Evolutionary conservation across 257 asterid genomes (phyloP).

Genomic region (Nicotiana benthamiana): DNA sequence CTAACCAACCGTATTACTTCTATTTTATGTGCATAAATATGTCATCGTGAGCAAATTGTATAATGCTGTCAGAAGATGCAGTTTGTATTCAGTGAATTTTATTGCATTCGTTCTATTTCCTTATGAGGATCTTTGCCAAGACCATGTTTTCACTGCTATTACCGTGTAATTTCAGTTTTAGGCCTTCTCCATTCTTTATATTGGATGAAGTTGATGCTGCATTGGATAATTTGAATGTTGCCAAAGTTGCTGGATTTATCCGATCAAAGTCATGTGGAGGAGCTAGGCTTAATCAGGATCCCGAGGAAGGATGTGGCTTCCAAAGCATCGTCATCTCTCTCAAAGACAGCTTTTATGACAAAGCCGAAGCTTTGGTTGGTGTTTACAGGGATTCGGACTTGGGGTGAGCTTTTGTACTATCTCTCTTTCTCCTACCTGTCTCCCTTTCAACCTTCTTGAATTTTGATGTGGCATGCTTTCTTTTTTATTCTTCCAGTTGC

Average conservation of each 20-base stretch:
- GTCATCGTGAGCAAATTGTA: neutral
- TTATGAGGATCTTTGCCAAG: neutral
- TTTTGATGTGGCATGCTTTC: neutral
- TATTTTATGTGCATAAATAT: neutral
- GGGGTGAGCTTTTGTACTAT: conserved; percentile 41
- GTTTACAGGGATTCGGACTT: conserved; percentile 81
- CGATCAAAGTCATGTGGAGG: conserved; percentile 86
- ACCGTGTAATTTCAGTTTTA: conserved; percentile 52
- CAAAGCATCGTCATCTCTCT: conserved; percentile 97
- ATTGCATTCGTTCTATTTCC: neutral
- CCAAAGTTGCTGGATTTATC: conserved; percentile 94
- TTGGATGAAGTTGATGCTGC: conserved; percentile 99
- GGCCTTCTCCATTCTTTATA: conserved; percentile 94
- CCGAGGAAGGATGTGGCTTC: conserved; percentile 64
- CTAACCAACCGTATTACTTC: neutral
- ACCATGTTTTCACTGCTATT: neutral
- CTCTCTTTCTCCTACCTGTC: neutral
- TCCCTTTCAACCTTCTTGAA: neutral
- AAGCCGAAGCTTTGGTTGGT: conserved; percentile 97
- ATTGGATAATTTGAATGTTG: conserved; percentile 83
- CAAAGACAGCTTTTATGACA: conserved; percentile 89
- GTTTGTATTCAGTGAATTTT: neutral
- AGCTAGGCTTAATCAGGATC: conserved; percentile 38
- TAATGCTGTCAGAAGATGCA: neutral
- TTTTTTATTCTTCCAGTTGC: conserved; percentile 41